Evolutionary conservation across 257 asterid genomes (phyloP).

Genomic region (Nemophila menziesii): DNA sequence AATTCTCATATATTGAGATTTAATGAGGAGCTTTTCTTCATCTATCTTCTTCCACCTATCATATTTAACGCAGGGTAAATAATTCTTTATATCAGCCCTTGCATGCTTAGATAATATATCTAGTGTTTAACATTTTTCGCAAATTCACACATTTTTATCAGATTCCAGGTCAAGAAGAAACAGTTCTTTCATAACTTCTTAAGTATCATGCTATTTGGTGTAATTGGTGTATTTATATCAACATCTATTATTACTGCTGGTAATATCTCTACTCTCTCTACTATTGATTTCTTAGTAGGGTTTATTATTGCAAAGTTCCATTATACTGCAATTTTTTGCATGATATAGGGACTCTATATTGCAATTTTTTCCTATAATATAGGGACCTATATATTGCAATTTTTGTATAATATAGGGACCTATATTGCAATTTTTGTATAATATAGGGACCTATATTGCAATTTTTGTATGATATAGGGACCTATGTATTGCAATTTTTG

Average conservation of each 20-base stretch:
- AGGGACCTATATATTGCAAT: no score
- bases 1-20: slow-evolving; percentile 76
- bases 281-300: no score
- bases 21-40: slow-evolving; percentile 80
- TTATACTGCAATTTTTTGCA: no score
- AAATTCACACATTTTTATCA: slow-evolving; percentile 16
- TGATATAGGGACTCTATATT: no score
- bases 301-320: no score
- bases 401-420: no score
- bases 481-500: no score
- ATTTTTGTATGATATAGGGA: no score
- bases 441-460: no score
- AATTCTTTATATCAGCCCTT: background rate
- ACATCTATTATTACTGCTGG: slow-evolving; percentile 61
- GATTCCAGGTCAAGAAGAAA: slow-evolving; percentile 96
- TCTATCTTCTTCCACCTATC: slow-evolving; percentile 85
- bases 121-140: background rate
- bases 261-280: slow-evolving; percentile 10
- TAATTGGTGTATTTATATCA: slow-evolving; percentile 77
- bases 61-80: slow-evolving; percentile 92
- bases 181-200: slow-evolving; percentile 94
- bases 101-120: background rate
- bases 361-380: no score
- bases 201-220: slow-evolving; percentile 85
- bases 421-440: no score